Evolutionary conservation across 176 grass and related monocot genomes (phyloP).

Genomic region (Carex parvula): DNA sequence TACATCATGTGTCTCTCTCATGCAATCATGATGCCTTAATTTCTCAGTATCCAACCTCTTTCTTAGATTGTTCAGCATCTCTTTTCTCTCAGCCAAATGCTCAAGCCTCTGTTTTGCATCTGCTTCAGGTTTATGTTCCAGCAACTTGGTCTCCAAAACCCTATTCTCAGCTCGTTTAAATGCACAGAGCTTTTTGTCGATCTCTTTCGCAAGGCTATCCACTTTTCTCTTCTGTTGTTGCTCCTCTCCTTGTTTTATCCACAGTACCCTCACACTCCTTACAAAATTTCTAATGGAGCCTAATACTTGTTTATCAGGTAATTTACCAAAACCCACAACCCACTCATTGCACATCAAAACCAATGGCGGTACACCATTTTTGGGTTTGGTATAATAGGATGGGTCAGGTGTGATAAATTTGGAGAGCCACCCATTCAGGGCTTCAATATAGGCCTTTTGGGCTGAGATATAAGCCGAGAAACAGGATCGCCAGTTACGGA

Average conservation of each 20-base stretch:
- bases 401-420: slow-evolving; percentile 74
- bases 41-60: slow-evolving; percentile 73
- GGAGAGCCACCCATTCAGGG: slow-evolving; percentile 81
- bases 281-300: slow-evolving; percentile 72
- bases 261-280: slow-evolving; percentile 70
- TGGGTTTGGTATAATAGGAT: slow-evolving; percentile 52
- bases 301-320: slow-evolving; percentile 45
- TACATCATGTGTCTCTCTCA: slow-evolving; percentile 74
- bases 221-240: slow-evolving; percentile 89
- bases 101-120: slow-evolving; percentile 67
- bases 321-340: slow-evolving; percentile 41
- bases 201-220: slow-evolving; percentile 69
- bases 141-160: slow-evolving; percentile 76
- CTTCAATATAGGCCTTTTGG: slow-evolving; percentile 72
- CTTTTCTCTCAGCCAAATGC: slow-evolving; percentile 66
- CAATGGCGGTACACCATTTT: slow-evolving; percentile 48
- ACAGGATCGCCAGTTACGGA: slow-evolving; percentile 88
- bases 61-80: slow-evolving; percentile 46
- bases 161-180: slow-evolving; percentile 84
- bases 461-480: slow-evolving; percentile 56
- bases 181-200: slow-evolving; percentile 56
- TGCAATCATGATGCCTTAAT: slow-evolving; percentile 55
- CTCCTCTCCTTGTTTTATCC: slow-evolving; percentile 87
- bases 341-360: slow-evolving; percentile 69
- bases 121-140: slow-evolving; percentile 54